Evolutionary conservation across 2,329 filamentous ascomycete species (phyloP).

Genomic region (Microsporum audouinii): DNA sequence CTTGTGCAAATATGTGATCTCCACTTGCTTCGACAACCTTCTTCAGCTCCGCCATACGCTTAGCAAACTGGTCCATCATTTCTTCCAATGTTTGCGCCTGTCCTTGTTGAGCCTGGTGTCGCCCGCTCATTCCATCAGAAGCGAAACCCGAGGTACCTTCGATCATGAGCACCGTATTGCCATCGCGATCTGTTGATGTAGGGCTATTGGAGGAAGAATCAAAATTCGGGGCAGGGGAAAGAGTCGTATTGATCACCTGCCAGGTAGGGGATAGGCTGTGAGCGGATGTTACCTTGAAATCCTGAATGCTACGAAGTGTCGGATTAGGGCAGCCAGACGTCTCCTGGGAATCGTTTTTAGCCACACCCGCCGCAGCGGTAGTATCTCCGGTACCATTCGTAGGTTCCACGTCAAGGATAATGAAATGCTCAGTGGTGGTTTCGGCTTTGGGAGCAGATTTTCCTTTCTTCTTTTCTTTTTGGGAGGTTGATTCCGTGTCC

Average conservation of each 20-base stretch:
- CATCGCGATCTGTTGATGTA: conserved; percentile 31
- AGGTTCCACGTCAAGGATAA: conserved; percentile 45
- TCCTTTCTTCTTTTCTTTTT: conserved; percentile 8
- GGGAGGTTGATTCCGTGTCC: not conserved
- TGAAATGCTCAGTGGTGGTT: conserved; percentile 41
- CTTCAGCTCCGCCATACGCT: conserved; percentile 33
- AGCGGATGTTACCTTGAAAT: conserved; percentile 50
- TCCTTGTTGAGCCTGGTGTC: conserved; percentile 13
- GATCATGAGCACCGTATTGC: conserved; percentile 36
- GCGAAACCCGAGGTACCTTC: conserved; percentile 29
- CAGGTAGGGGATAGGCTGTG: conserved; percentile 65
- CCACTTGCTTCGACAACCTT: conserved; percentile 30
- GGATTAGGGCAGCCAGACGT: not conserved
- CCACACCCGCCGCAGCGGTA: not conserved
- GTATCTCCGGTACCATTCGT: conserved; percentile 1
- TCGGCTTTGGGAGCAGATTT: conserved; percentile 14
- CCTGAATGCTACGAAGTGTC: conserved; percentile 12
- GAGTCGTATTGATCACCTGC: conserved; percentile 47
- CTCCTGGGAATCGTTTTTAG: not conserved
- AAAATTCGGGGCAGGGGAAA: conserved; percentile 53
- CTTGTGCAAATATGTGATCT: not conserved
- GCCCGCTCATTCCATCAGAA: not conserved
- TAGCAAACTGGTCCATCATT: conserved; percentile 38
- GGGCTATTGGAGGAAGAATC: conserved; percentile 38
- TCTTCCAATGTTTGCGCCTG: conserved; percentile 29